Evolutionary conservation across 768 basidiomycete genomes (phyloP), one percentile per base, ranked within the genome.

Genomic region (Termitomyces sp.): DNA sequence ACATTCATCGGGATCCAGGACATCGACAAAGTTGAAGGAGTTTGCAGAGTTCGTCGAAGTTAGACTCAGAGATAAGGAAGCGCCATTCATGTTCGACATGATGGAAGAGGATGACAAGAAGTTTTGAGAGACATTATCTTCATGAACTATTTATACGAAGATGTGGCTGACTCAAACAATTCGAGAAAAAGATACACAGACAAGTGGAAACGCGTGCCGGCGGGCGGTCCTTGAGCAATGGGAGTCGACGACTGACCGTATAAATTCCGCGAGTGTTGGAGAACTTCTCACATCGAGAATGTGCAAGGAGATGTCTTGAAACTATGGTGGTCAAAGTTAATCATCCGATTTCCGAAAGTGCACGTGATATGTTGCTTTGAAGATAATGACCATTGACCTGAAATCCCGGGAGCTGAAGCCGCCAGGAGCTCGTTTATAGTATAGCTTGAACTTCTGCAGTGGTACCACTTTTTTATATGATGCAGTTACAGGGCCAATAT

Each of bases 1-100:
- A 22, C 7, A 46, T 37, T 62, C 55, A 8, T 64, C 55, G 31
- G 46, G 47, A 49, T 60, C 59, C 22, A 62, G 26, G 16, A 58
- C 43, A 8, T 50, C 36, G 16, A 57, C 26, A 20, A 62, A 53
- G 37, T 58, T 48, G 36, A 64, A 54, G 16, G 61, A 59, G 43
- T 47, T 37, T 26, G 48, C 46, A 5, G 63, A 60, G 46, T 60
- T 48, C 32, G 42, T 54, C 42, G 61, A 56, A 31, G 26, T 53
- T 46, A 62, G 39, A 53, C 46, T 48, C 31, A 31, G 48, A 47
- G 48, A 46, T 18, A 43, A 2, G 16, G 27, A 39, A 34, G 39
- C 24, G 12, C 18, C 12, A n/a, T 39, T 41, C 9, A 57, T 22
- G 16, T 57, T 55, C 36, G 42, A 53, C 36, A 57, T 51, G 31